Conservation (phyloP, 2,329 filamentous ascomycete genomes). For the Aschersonia sp. region DNA sequence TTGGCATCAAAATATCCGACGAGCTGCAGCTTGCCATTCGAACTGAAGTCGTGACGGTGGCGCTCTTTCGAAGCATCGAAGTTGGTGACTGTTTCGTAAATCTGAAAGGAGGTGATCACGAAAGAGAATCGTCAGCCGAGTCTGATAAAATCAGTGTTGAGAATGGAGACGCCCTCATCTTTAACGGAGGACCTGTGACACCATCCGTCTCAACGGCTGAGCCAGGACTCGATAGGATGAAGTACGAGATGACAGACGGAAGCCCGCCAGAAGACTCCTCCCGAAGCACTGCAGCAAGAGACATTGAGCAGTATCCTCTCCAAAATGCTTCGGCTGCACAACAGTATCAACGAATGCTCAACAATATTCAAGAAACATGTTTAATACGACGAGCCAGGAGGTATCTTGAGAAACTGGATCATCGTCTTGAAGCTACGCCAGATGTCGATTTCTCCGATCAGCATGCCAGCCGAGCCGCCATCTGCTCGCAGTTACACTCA, state of each 20-base stretch:
- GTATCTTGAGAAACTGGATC: not conserved
- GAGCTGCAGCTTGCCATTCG: slow-evolving; percentile 3
- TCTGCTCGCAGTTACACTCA: slow-evolving; percentile 2
- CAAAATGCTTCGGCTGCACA: not conserved
- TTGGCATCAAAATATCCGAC: slow-evolving; percentile 3
- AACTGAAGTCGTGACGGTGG: slow-evolving; percentile 1
- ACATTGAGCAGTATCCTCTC: slow-evolving; percentile 1
- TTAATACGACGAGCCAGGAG: not conserved
- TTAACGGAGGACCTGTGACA: not conserved
- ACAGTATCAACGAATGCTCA: slow-evolving; percentile 1
- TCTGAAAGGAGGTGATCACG: slow-evolving; percentile 2
- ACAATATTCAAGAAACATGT: not conserved
- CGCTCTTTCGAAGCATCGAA: slow-evolving; percentile 2
- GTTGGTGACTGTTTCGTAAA: slow-evolving; percentile 4
- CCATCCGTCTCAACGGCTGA: not conserved
- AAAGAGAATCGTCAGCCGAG: slow-evolving; percentile 1
- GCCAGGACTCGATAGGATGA: slow-evolving; percentile 1
- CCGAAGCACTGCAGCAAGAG: not conserved
- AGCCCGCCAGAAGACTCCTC: slow-evolving; percentile 2
- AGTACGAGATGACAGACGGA: slow-evolving; percentile 3
- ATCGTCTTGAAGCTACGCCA: not conserved
- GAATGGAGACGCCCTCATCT: not conserved
- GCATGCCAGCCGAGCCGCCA: not conserved
- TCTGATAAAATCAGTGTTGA: not conserved
- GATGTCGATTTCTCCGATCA: not conserved